phyloP scores from a whole-genome alignment of 2,329 filamentous ascomycete genomes.

The Fusarium decemcellulare region DNA sequence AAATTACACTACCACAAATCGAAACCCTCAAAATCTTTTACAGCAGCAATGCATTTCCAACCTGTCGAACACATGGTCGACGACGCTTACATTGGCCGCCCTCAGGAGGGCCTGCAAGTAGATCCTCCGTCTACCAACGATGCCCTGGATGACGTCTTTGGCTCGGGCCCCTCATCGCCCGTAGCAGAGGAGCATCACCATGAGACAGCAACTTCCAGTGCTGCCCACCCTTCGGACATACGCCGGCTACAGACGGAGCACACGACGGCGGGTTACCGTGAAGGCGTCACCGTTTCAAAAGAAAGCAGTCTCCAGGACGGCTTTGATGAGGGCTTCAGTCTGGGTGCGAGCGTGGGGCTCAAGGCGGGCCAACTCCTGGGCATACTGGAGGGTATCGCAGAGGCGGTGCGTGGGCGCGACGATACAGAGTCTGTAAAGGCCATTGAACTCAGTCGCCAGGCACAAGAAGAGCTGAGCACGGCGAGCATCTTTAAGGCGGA shows the following conservation, averaged over 20 bases:
- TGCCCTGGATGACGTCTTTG: constrained; percentile 56
- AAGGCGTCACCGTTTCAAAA: constrained; percentile 86
- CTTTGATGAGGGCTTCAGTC: constrained; percentile 90
- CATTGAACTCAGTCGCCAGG: constrained; percentile 50
- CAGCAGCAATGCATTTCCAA: constrained; percentile 52
- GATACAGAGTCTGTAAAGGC: constrained; percentile 33
- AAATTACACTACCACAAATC: constrained; percentile 10
- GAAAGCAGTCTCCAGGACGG: constrained; percentile 83
- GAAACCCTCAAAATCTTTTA: constrained; percentile 15
- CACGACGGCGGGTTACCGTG: constrained; percentile 89
- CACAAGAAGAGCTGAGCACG: constrained; percentile 72
- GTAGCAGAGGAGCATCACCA: constrained; percentile 25
- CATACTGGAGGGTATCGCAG: constrained; percentile 78
- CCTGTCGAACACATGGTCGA: constrained; percentile 49
- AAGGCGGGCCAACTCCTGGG: constrained; percentile 83
- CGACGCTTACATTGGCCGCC: constrained; percentile 44
- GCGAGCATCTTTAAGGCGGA: constrained; percentile 73
- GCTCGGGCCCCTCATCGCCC: constrained; percentile 45
- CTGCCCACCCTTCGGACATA: constrained; percentile 73
- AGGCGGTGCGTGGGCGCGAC: constrained; percentile 57
- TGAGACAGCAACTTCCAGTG: constrained; percentile 9
- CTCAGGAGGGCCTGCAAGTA: constrained; percentile 29
- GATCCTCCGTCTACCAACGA: constrained; percentile 37
- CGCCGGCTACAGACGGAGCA: constrained; percentile 82
- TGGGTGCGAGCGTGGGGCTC: constrained; percentile 86